Conservation (phyloP, 2,329 filamentous ascomycete species). For the Scorias spongiosa region DNA sequence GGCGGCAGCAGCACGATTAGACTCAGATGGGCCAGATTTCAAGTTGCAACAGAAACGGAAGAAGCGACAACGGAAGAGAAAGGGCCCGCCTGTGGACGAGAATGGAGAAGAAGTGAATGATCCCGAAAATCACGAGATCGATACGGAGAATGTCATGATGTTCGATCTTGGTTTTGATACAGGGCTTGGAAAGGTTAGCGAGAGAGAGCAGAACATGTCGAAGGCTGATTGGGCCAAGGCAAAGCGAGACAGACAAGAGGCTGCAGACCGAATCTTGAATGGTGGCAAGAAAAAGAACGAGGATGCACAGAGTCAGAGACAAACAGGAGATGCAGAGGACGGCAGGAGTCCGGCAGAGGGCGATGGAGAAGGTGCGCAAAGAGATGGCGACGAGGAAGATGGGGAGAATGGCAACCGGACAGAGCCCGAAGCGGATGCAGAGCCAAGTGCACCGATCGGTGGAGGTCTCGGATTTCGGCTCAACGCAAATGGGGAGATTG, state of each 20-base stretch:
- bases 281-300: background rate
- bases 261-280: background rate
- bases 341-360: constrained; percentile 10
- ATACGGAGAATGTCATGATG: constrained; percentile 54
- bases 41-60: constrained; percentile 5
- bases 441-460: background rate
- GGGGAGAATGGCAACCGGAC: constrained; percentile 5
- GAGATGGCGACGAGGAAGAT: background rate
- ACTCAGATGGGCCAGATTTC: background rate
- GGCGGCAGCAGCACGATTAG: background rate
- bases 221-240: constrained; percentile 42
- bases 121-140: constrained; percentile 34
- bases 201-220: constrained; percentile 56
- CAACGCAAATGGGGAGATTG: constrained; percentile 52
- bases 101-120: constrained; percentile 13
- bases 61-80: constrained; percentile 4
- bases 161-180: constrained; percentile 52
- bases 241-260: background rate
- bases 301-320: background rate
- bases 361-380: constrained; percentile 10
- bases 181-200: constrained; percentile 51
- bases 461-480: constrained; percentile 34
- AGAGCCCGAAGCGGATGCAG: constrained; percentile 16
- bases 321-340: background rate
- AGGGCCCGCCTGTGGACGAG: constrained; percentile 2